phyloP scores from a whole-genome alignment of 371 early-diverging fungal genomes.

The Mortierella sp. region DNA sequence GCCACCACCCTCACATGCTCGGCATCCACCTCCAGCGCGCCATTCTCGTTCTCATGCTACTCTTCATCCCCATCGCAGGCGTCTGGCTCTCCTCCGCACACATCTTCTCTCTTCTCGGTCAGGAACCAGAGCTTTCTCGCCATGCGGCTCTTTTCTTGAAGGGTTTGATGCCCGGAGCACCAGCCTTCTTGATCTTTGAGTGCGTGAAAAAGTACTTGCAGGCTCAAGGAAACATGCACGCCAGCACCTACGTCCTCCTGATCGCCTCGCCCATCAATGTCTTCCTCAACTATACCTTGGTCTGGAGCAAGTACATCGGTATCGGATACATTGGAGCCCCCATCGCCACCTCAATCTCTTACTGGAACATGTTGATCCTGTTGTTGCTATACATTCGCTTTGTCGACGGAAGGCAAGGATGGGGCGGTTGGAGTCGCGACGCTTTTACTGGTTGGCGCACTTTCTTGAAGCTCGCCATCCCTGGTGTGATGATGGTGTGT shows the following conservation, averaged over 20 bases:
- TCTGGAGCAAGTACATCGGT: slow-evolving; percentile 72
- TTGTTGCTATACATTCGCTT: slow-evolving; percentile 74
- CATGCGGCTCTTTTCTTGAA: slow-evolving; percentile 74
- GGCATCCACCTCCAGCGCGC: slow-evolving; percentile 90
- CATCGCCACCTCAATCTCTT: slow-evolving; percentile 81
- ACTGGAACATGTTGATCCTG: slow-evolving; percentile 76
- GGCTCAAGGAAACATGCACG: slow-evolving; percentile 88
- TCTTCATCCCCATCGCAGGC: slow-evolving; percentile 79
- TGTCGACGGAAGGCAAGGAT: slow-evolving; percentile 78
- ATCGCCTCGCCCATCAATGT: slow-evolving; percentile 83
- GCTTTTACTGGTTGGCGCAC: slow-evolving; percentile 74
- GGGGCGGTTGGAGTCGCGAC: slow-evolving; percentile 90
- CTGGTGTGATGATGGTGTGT: slow-evolving; percentile 80
- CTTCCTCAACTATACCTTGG: slow-evolving; percentile 80
- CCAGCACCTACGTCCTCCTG: slow-evolving; percentile 78
- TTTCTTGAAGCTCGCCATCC: slow-evolving; percentile 79
- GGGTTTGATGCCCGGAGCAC: slow-evolving; percentile 78
- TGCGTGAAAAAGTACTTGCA: slow-evolving; percentile 86
- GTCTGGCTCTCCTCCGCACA: slow-evolving; percentile 81
- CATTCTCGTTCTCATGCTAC: slow-evolving; percentile 73
- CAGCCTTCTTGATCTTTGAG: slow-evolving; percentile 84
- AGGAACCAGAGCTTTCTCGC: slow-evolving; percentile 66
- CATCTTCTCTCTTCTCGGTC: slow-evolving; percentile 66
- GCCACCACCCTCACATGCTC: slow-evolving; percentile 75
- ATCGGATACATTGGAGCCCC: slow-evolving; percentile 91